A percentile compares a stretch with the other conserved stretches of the same genome.
Evolutionary conservation across 2,329 filamentous ascomycete species (phyloP).

Genomic region (Ceratocystis cubensis): DNA sequence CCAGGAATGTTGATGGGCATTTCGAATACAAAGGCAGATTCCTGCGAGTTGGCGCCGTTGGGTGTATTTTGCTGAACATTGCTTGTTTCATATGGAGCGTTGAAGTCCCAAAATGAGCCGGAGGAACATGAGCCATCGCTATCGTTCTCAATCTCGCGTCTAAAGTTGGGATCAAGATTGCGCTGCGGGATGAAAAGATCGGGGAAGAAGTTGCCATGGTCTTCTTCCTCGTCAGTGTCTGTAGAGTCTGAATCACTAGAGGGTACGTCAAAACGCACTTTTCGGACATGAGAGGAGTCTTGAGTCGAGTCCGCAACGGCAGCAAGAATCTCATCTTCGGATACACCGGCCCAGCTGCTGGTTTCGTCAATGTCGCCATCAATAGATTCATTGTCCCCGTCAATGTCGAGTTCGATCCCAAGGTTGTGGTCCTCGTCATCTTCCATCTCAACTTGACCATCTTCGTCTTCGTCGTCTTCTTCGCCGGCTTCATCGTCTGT

Average conservation of each 20-base stretch:
- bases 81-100: constrained; percentile 33
- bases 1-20: constrained; percentile 34
- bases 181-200: constrained; percentile 69
- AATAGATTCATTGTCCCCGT: constrained; percentile 13
- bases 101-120: constrained; percentile 51
- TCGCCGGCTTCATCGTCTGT: constrained; percentile 13
- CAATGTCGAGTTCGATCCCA: constrained; percentile 17
- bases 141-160: constrained; percentile 60
- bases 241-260: constrained; percentile 53
- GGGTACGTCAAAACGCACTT: constrained; percentile 61
- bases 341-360: constrained; percentile 15
- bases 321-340: constrained; percentile 23
- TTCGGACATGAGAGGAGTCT: constrained; percentile 37
- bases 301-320: constrained; percentile 38
- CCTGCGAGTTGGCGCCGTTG: constrained; percentile 26
- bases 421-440: constrained; percentile 27
- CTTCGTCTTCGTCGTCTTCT: constrained; percentile 16
- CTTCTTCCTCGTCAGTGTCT: constrained; percentile 38
- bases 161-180: constrained; percentile 57
- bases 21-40: constrained; percentile 23
- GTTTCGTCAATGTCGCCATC: constrained; percentile 18
- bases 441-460: constrained; percentile 2
- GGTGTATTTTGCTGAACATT: constrained; percentile 32
- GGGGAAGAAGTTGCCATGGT: constrained; percentile 55
- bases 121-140: constrained; percentile 45